A percentile compares a stretch with the other conserved stretches of the same genome.
Evolutionary conservation across 495 filamentous ascomycete species (phyloP).

Genomic region (Penicillium steckii): DNA sequence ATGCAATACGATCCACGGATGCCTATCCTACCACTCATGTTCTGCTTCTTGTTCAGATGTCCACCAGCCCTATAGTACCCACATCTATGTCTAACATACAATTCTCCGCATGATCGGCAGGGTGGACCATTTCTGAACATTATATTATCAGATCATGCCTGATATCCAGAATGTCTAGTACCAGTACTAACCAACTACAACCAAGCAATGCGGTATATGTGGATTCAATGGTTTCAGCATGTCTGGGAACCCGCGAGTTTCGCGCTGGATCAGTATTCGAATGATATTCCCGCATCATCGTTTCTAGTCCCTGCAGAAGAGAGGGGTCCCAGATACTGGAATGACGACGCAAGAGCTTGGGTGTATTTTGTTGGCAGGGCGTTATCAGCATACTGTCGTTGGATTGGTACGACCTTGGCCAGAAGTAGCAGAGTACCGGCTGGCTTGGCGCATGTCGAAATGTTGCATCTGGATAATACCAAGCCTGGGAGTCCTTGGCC

Average conservation of each 20-base stretch:
- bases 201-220: too few relatives aligned
- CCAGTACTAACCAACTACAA: too few relatives aligned
- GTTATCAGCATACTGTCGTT: slow-evolving; percentile 8
- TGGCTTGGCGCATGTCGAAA: slow-evolving; percentile 22
- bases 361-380: background rate
- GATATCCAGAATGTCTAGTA: too few relatives aligned
- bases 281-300: background rate
- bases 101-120: background rate
- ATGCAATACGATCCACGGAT: background rate
- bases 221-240: background rate
- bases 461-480: slow-evolving; percentile 25
- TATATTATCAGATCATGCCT: background rate
- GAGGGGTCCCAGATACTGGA: background rate
- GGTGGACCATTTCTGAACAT: background rate
- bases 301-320: background rate
- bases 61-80: background rate
- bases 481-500: slow-evolving; percentile 3
- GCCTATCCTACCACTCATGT: too few relatives aligned
- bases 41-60: background rate
- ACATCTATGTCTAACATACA: background rate
- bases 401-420: slow-evolving; percentile 17
- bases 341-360: background rate
- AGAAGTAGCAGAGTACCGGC: slow-evolving; percentile 5
- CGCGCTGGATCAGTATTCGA: background rate
- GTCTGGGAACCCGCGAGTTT: background rate